Evolutionary conservation across 345 rosid genomes (phyloP), one percentile per base, ranked within the genome.

Genomic region (Hibiscus trionum): DNA sequence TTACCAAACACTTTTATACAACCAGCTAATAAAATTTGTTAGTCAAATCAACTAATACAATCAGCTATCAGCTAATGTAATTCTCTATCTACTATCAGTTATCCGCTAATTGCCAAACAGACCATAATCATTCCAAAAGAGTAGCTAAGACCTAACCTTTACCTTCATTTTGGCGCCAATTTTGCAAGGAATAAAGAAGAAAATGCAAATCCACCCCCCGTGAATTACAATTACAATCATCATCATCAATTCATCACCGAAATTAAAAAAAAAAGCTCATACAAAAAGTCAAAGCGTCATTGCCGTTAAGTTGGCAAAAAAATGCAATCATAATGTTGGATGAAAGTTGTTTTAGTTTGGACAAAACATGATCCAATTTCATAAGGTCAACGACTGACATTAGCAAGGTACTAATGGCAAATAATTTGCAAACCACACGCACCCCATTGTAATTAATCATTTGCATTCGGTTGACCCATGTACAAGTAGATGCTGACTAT

Each of bases 121-220:
- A 0, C 1, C 24, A 21, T 21, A 21, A 21, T 21, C 24, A 21
- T 21, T 21, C 24, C 24, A 21, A 21, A 21, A 21, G 24, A 21
- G 24, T 16, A 66, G 55, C 60, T 47, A 68, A 27, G 26, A 49
- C 59, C 16, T 12, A 71, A 46, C 59, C 61, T 14, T 5, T 15
- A 60, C 29, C 75, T 61, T 62, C 49, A 17, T 33, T 64, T 73
- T 70, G 81, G 81, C 76, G 73, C 77, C 69, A 62, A 77, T 66
- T 11, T 24, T 21, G 35, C n/a, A 31, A 12, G 24, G 46, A 70
- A 46, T 5, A 19, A 33, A 31, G 17, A 11, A 21, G 11, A 24
- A 57, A 57, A 57, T 21, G 71, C 15, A 31, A 15, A 29, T n/a
- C 27, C 29, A 17, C 16, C 37, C 21, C 19, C 37, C 70, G 3